Base-by-base conservation (phyloP, 2,329 filamentous ascomycete genomes). In the Teratosphaeriaceae sp. region DNA sequence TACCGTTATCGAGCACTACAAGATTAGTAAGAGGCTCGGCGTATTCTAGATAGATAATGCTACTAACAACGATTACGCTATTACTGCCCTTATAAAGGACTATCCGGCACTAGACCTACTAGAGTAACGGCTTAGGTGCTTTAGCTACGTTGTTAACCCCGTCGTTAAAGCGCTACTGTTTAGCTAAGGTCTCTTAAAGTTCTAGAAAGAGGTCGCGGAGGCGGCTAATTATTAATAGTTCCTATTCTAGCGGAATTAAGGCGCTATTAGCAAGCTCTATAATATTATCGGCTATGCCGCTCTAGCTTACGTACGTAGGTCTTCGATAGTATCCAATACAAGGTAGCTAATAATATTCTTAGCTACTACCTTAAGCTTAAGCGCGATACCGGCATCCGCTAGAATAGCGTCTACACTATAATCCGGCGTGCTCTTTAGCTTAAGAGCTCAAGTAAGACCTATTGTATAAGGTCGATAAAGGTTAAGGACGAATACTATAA, bases 191-290 rank as follows among this genome's bases (percentile, higher is more conserved):
- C 9, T 40, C 7, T 34, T 21, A 3, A 19, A 6, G n/a, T 31
- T 40, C 21, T 16, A 44, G 42, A 44, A 44, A 22, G 37, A 44
- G 26, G 37, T 44, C 23, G 30, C 19, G 3, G 29, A 15, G 19
- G 20, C 37, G 12, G 35, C 3, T 13, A 20, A 40, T 23, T 7
- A 19, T 6, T 21, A 30, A 12, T 20, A 27, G 13, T 35, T 26
- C 12, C 35, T 16, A 16, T 19, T 44, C 36, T 44, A 23, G 42
- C 37, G 37, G n/a, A 18, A 40, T 21, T 12, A 44, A 38, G 37
- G 42, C 36, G 20, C 37, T 16, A 44, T 44, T 44, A 23, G 42
- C 29, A 40, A 44, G 18, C 36, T 44, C 29, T 19, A 44, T 29
- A 44, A 40, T 21, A 30, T 44, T 26, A 33, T 44, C 22, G 35